phyloP scores from a whole-genome alignment of 495 filamentous ascomycete species.

The Delitschia confertaspora region DNA sequence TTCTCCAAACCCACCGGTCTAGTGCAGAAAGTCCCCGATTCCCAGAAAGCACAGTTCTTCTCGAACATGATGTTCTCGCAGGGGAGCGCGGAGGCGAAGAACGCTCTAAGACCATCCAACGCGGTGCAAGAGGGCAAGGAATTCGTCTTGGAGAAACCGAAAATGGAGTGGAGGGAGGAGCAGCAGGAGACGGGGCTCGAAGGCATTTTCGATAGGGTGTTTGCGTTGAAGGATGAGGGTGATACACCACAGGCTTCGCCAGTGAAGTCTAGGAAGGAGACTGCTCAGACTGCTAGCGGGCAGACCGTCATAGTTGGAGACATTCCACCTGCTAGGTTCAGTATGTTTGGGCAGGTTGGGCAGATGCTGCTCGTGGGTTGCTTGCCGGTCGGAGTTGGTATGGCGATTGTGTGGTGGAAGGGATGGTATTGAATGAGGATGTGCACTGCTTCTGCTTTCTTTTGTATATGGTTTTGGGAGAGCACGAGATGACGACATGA shows the following conservation, averaged over 20 bases:
- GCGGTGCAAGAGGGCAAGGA: too few species aligned
- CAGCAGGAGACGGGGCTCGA: conserved; percentile 18
- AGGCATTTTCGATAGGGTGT: conserved; percentile 12
- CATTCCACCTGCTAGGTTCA: too few species aligned
- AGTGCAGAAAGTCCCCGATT: too few species aligned
- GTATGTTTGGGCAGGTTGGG: background rate
- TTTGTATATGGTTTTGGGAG: background rate
- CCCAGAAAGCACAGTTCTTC: too few species aligned
- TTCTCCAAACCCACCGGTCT: too few species aligned
- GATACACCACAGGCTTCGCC: too few species aligned
- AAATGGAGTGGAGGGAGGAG: conserved; percentile 4
- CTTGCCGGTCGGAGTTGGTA: background rate
- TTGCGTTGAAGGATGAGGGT: too few species aligned
- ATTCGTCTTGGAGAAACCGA: conserved; percentile 6
- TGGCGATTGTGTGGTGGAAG: background rate
- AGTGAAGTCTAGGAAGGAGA: too few species aligned
- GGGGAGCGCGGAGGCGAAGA: too few species aligned
- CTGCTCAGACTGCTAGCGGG: background rate
- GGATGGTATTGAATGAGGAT: background rate
- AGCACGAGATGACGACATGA: background rate
- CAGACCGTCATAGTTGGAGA: background rate
- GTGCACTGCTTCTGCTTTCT: background rate
- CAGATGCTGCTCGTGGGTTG: conserved; percentile 2
- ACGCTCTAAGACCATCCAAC: too few species aligned
- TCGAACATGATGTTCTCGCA: too few species aligned